Evolutionary conservation across 2,329 filamentous ascomycete species (phyloP).

Genomic region (Drechslerella stenobrocha): DNA sequence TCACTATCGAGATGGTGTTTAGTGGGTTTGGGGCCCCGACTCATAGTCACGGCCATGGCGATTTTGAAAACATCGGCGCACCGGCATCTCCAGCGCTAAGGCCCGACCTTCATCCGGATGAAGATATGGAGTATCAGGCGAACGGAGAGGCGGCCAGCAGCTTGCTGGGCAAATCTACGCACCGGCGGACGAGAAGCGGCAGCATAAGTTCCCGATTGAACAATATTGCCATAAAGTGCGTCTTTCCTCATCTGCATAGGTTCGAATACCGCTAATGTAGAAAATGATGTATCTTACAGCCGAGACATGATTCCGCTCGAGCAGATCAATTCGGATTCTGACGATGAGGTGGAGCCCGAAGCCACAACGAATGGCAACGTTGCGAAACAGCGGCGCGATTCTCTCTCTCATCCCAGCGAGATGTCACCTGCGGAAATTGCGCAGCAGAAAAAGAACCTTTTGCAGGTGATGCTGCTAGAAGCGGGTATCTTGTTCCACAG

Average conservation of each 20-base stretch:
- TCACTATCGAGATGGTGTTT: constrained; percentile 85
- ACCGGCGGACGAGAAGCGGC: constrained; percentile 48
- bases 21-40: constrained; percentile 41
- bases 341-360: constrained; percentile 37
- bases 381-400: constrained; percentile 29
- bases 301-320: constrained; percentile 34
- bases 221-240: constrained; percentile 39
- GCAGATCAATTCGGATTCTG: constrained; percentile 31
- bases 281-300: background rate
- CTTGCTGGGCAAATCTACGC: constrained; percentile 34
- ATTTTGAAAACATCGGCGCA: constrained; percentile 42
- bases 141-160: constrained; percentile 43
- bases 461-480: constrained; percentile 79
- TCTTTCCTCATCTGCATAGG: background rate
- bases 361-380: constrained; percentile 24
- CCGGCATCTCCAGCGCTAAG: constrained; percentile 27
- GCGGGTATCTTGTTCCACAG: constrained; percentile 83
- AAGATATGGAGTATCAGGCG: constrained; percentile 39
- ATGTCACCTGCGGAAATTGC: constrained; percentile 32
- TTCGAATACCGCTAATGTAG: constrained; percentile 1
- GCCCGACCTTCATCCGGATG: constrained; percentile 33
- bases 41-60: constrained; percentile 35
- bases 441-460: constrained; percentile 56
- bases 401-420: constrained; percentile 9
- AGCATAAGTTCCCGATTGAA: constrained; percentile 51